These are phyloP conservation scores for Casuarina glauca DNA, from an alignment of 306 rosid species.

Conservation along the genomic window DNA sequence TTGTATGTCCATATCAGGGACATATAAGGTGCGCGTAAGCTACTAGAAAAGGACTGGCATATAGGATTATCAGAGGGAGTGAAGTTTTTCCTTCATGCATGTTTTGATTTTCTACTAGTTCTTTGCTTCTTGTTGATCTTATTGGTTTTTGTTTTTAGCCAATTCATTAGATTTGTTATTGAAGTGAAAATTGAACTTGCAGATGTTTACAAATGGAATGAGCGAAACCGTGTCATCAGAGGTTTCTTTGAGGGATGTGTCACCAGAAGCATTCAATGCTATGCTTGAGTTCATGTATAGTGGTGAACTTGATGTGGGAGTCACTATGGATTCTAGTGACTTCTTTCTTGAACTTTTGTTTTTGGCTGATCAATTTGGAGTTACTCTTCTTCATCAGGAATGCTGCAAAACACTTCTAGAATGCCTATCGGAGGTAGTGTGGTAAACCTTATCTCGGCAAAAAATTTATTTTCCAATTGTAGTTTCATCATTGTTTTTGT, in stretches of 20 bases:
- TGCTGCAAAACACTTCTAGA: constrained; percentile 88
- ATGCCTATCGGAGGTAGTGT: constrained; percentile 90
- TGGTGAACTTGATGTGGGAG: constrained; percentile 59
- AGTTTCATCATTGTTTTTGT: constrained; percentile 28
- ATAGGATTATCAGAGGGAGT: background rate
- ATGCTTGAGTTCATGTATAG: constrained; percentile 81
- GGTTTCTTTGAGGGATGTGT: constrained; percentile 67
- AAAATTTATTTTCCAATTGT: constrained; percentile 28
- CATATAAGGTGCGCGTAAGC: background rate
- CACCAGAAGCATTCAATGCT: constrained; percentile 75
- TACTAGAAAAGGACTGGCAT: background rate
- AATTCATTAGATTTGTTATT: constrained; percentile 11
- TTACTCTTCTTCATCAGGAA: constrained; percentile 83
- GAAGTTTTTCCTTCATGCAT: background rate
- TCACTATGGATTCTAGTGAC: constrained; percentile 54
- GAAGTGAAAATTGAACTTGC: constrained; percentile 31
- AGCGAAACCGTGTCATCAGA: constrained; percentile 82
- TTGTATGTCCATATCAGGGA: background rate
- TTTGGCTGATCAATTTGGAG: constrained; percentile 92
- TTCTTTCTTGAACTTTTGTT: constrained; percentile 72
- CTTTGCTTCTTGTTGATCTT: background rate
- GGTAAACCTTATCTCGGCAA: constrained; percentile 33
- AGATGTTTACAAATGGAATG: constrained; percentile 99
- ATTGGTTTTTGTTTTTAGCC: constrained; percentile 19
- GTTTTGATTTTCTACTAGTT: background rate